These are phyloP conservation scores for Phytophthora lateralis DNA, from an alignment of 352 stramenopile species.

Conservation along the genomic window DNA sequence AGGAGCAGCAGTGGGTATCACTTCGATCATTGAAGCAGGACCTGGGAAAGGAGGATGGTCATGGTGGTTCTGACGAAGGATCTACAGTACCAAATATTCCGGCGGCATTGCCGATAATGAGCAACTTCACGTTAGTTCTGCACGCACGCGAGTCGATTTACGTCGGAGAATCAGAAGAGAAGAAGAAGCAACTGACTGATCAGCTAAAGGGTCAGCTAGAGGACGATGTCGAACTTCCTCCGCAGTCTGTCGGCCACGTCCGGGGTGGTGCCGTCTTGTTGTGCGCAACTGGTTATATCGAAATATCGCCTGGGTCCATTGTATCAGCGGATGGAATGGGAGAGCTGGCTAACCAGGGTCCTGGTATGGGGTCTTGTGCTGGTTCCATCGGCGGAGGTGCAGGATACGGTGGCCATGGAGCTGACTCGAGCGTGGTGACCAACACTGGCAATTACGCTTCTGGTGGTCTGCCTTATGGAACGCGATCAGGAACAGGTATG, in stretches of 20 bases:
- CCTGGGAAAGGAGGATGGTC: slow-evolving; percentile 8
- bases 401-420: slow-evolving; percentile 72
- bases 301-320: slow-evolving; percentile 45
- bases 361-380: slow-evolving; percentile 60
- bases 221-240: slow-evolving; percentile 24
- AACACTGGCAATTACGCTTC: slow-evolving; percentile 59
- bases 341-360: slow-evolving; percentile 66
- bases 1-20: slow-evolving; percentile 44
- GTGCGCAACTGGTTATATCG: slow-evolving; percentile 56
- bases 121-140: slow-evolving; percentile 74
- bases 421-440: slow-evolving; percentile 68
- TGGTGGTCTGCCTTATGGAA: slow-evolving; percentile 73
- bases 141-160: slow-evolving; percentile 57
- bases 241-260: slow-evolving; percentile 35
- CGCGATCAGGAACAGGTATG: slow-evolving; percentile 64
- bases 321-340: slow-evolving; percentile 69
- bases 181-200: slow-evolving; percentile 16
- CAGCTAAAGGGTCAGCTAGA: slow-evolving; percentile 25
- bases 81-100: slow-evolving; percentile 25
- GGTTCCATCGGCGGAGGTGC: slow-evolving; percentile 66
- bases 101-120: slow-evolving; percentile 22
- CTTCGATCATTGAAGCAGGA: slow-evolving; percentile 22
- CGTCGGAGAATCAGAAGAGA: slow-evolving; percentile 44
- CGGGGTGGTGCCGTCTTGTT: slow-evolving; percentile 63
- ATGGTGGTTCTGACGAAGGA: slow-evolving; percentile 7